Evolutionary conservation across 2,329 filamentous ascomycete species (phyloP).

Genomic region (Lasiodiplodia sp.): DNA sequence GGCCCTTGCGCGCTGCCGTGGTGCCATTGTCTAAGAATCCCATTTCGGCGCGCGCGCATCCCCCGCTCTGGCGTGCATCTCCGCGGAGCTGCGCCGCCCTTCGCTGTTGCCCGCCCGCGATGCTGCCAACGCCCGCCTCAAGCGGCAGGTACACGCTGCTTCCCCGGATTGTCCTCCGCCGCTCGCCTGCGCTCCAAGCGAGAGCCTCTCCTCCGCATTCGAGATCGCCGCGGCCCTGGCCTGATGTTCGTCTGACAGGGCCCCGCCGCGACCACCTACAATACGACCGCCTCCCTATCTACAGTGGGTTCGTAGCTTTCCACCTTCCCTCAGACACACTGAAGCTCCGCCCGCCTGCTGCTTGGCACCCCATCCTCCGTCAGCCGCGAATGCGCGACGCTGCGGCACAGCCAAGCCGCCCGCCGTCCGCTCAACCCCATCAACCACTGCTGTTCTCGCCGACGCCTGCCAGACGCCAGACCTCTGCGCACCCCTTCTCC

Average conservation of each 20-base stretch:
- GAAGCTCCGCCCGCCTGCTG: neutral
- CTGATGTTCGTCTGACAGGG: slow-evolving; percentile 3
- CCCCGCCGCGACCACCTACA: neutral
- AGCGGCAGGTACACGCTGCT: slow-evolving; percentile 21
- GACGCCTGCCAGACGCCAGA: slow-evolving; percentile 40
- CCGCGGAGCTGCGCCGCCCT: neutral
- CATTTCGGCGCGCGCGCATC: slow-evolving; percentile 14
- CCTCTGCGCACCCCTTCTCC: slow-evolving; percentile 42
- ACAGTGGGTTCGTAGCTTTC: slow-evolving; percentile 20
- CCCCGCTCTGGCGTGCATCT: slow-evolving; percentile 21
- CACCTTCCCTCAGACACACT: slow-evolving; percentile 10
- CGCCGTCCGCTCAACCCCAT: neutral
- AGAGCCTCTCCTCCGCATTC: slow-evolving; percentile 20
- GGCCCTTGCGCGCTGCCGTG: neutral
- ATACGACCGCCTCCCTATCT: slow-evolving; percentile 5
- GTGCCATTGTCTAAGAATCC: slow-evolving; percentile 1
- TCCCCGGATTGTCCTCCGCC: slow-evolving; percentile 10
- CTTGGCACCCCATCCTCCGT: slow-evolving; percentile 18
- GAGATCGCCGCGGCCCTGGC: neutral
- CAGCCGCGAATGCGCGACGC: neutral
- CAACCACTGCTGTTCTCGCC: slow-evolving; percentile 24
- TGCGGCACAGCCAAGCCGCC: slow-evolving; percentile 9
- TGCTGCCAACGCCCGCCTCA: neutral
- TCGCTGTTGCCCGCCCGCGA: slow-evolving; percentile 9
- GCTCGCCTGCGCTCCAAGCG: slow-evolving; percentile 1